A percentile compares a stretch with the other conserved stretches of the same genome.
Conservation (phyloP, 2,329 filamentous ascomycete species). For the Talaromyces sp. region DNA sequence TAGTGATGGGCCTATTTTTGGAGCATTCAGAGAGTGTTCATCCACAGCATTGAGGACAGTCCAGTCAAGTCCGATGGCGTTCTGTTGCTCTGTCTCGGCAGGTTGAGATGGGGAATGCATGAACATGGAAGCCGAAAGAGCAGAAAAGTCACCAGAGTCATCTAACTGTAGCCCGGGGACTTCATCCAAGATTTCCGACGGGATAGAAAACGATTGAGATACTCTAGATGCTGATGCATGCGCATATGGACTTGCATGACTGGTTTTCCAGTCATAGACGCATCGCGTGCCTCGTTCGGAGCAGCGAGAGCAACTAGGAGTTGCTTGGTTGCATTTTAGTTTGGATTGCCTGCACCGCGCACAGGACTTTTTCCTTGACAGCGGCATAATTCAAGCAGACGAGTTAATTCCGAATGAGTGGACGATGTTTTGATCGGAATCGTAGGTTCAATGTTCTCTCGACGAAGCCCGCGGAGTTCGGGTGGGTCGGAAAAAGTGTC, state of each 20-base stretch:
- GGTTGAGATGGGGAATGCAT: background rate
- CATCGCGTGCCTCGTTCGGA: slow-evolving; percentile 7
- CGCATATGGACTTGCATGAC: background rate
- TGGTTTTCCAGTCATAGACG: slow-evolving; percentile 3
- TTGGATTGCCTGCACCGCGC: slow-evolving; percentile 10
- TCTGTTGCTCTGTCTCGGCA: background rate
- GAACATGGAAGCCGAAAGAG: background rate
- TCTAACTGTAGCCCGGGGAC: background rate
- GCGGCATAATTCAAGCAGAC: background rate
- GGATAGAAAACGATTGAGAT: background rate
- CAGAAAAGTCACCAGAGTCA: background rate
- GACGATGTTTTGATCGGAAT: background rate
- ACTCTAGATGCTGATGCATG: background rate
- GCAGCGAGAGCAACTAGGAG: slow-evolving; percentile 9
- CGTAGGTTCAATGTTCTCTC: background rate
- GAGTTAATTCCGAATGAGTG: background rate
- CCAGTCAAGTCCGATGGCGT: background rate
- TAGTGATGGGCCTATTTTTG: background rate
- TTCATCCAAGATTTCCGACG: background rate
- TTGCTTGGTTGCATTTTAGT: slow-evolving; percentile 7
- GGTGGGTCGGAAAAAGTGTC: background rate
- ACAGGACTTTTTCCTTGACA: slow-evolving; percentile 11
- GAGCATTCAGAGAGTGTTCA: background rate
- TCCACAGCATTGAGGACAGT: background rate
- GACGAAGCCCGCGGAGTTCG: slow-evolving; percentile 6